Percentiles rank a stretch among this genome's conserved stretches.
These are phyloP conservation scores for Trametes elegans DNA, from an alignment of 768 basidiomycete species.

Conservation along the genomic window DNA sequence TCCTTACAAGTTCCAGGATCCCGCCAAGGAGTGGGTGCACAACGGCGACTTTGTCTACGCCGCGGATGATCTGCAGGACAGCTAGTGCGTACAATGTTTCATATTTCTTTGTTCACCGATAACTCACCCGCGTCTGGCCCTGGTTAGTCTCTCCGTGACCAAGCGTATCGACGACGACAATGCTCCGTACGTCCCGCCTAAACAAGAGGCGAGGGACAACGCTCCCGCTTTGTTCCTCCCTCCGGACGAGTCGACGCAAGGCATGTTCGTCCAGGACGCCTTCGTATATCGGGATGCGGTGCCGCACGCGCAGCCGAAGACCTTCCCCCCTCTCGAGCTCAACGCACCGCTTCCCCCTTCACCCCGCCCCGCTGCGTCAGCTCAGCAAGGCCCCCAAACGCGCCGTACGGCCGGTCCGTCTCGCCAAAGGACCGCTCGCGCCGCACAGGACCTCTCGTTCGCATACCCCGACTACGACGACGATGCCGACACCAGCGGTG, in stretches of 20 bases:
- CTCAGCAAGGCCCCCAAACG: not conserved
- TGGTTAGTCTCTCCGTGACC: not conserved
- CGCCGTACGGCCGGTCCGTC: not conserved
- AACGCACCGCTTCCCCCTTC: constrained; percentile 1
- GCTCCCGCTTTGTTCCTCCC: not conserved
- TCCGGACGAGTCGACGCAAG: not conserved
- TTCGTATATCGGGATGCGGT: constrained; percentile 3
- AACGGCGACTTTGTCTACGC: constrained; percentile 15
- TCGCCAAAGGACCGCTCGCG: not conserved
- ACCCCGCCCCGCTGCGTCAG: not conserved
- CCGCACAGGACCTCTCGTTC: not conserved
- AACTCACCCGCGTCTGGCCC: constrained; percentile 2
- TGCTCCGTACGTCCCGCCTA: constrained; percentile 9
- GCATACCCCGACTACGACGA: constrained; percentile 1
- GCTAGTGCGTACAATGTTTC: not conserved
- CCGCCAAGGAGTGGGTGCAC: constrained; percentile 3
- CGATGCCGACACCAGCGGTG: constrained; percentile 28
- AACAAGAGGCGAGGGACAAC: not conserved
- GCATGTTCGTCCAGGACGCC: not conserved
- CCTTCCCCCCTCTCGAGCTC: constrained; percentile 7
- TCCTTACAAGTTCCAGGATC: constrained; percentile 15
- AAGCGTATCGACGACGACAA: not conserved
- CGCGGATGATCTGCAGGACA: constrained; percentile 9
- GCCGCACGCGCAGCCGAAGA: not conserved
- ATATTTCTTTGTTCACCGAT: not conserved